Base-by-base conservation (phyloP, 352 stramenopile genomes). In the Phytopythium sindhum region DNA sequence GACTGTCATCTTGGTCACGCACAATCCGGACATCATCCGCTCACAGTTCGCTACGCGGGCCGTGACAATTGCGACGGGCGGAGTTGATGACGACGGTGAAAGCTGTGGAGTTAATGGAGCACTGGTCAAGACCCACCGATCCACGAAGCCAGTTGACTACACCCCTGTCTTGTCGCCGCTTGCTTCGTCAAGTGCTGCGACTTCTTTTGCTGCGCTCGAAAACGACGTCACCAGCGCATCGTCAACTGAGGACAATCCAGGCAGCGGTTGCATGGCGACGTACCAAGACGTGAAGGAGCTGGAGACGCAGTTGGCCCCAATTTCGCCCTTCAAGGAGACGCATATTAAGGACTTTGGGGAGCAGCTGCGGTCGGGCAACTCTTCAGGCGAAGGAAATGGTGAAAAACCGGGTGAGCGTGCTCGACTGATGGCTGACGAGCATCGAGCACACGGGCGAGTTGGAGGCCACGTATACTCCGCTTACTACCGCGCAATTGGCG, bases 1-100 rank as follows among this genome's bases (percentile, higher is more conserved):
- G 60, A 85, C 77, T 21, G 73, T 88, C 31, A 68, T 90, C 8
- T 51, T 88, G 12, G 77, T 80, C 48, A 90, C 79, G 1, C 81
- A 90, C 58, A 84, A 82, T 54, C 62, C 70, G 17, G 73, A 81
- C 33, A 81, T 84, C 54, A 81, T 81, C 50, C 56, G 54, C 24
- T 80, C 72, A 10, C 28, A 47, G 19, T 61, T 64, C 37, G 69
- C 73, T 44, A 66, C 65, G 2, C 65, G 65, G 14, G 69, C 70
- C 12, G 60, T 78, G 28, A 75, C 64, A 23, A 74, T 80, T 28
- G 50, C 73, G 24, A 65, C 68, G 0, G 17, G 67, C 12, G 66
- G 63, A 17, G 21, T 33, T 2, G 17, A 28, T 5, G n/a, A 9
- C n/a, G 23, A 51, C n/a, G 23, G 8, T 29, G 33, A 47, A 9